A percentile compares a stretch with the other conserved stretches of the same genome.
These are phyloP conservation scores for Neurospora tetraspora DNA, from an alignment of 495 filamentous ascomycete genomes.

Conservation along the genomic window DNA sequence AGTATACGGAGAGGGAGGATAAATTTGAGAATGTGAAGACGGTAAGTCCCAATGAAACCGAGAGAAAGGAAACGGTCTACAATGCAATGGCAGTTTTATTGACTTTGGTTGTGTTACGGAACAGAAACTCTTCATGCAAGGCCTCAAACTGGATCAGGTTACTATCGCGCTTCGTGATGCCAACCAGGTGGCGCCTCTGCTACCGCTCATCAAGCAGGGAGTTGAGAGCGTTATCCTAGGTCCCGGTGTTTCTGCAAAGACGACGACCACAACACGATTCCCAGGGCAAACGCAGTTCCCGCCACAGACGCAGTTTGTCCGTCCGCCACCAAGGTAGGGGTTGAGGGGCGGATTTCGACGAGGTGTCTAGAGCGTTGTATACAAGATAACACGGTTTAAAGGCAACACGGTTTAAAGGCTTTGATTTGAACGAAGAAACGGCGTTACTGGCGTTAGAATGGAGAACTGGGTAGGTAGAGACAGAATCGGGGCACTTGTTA, in stretches of 20 bases:
- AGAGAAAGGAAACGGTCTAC: not conserved
- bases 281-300: not conserved
- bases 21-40: constrained; percentile 66
- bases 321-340: not conserved
- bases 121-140: constrained; percentile 57
- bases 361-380: not conserved
- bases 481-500: too few species aligned
- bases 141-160: constrained; percentile 54
- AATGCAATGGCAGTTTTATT: not conserved
- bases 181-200: constrained; percentile 61
- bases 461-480: not conserved
- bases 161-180: constrained; percentile 74
- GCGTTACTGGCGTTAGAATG: not conserved
- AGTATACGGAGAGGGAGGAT: constrained; percentile 78
- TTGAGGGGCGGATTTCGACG: not conserved
- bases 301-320: not conserved
- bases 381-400: not conserved
- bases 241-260: not conserved
- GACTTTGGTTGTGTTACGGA: not conserved
- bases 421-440: not conserved
- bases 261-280: not conserved
- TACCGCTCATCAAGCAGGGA: constrained; percentile 56
- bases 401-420: not conserved
- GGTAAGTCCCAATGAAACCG: constrained; percentile 36
- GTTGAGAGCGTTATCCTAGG: constrained; percentile 34